Base-by-base conservation (phyloP, 208 protist species). In the Trichomonas vaginalis region DNA sequence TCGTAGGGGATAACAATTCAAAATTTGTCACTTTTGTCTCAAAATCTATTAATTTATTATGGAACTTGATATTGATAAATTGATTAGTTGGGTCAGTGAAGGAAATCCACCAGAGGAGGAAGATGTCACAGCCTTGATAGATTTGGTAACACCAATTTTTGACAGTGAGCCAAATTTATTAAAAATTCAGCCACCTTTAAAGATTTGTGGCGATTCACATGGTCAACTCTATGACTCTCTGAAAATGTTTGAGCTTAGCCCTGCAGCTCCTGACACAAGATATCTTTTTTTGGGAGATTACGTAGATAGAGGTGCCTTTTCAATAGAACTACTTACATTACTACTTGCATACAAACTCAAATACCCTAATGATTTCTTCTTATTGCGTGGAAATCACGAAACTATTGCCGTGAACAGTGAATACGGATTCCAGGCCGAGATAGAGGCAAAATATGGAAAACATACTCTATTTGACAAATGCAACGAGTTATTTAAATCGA, bases 311-410 rank as follows among this genome's bases (percentile, higher is more conserved):
- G 92, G 92, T 32, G 61, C 27, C 37, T 79, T 42, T 47, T 80
- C 49, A n/a, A 47, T 79, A 4, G 92, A 95, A 47, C 35, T 79
- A 40, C 14, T 95, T 42, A 42, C 17, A 8, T 27, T 80, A 27
- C 35, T 95, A 21, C 27, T 95, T 27, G 15, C 21, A 10, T 95
- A 80, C 49, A 95, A 95, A 95, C 15, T 96, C 15, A 37, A 80
- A 80, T 99, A 98, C 47, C 98, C 98, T 39, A 96, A 98, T 56
- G 96, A 97, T 70, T 98, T 99, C 49, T 98, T 97, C 32, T 96
- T 99, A 1, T 95, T 99, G 4, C 96, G 98, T 56, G 98, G 98
- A 35, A 99, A 99, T 96, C 98, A 99, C 97, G 98, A 99, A 96
- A 97, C 96, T 42, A 96, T 98, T 51, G 98, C 98, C 95, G 98